A percentile compares a stretch with the other conserved stretches of the same genome.
These are phyloP conservation scores for Stromatinia cepivora DNA, from an alignment of 2,329 filamentous ascomycete species.

Conservation along the genomic window DNA sequence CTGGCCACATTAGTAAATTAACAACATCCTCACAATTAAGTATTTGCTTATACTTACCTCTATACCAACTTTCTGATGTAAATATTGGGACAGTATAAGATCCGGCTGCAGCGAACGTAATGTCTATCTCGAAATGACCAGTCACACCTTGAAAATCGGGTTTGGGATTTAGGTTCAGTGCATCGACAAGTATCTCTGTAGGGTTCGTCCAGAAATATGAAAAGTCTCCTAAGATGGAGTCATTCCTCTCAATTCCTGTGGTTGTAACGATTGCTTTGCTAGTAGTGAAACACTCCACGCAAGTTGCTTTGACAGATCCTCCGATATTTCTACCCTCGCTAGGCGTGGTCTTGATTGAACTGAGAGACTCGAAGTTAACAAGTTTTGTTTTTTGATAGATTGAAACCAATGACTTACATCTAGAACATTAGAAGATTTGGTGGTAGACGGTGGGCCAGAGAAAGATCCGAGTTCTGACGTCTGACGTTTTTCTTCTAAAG, in stretches of 20 bases:
- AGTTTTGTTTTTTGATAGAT: too few species aligned
- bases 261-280: slow-evolving; percentile 15
- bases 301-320: neutral
- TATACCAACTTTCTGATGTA: slow-evolving; percentile 20
- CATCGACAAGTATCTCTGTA: slow-evolving; percentile 18
- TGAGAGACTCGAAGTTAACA: neutral
- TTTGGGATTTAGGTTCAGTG: slow-evolving; percentile 23
- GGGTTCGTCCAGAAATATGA: slow-evolving; percentile 7
- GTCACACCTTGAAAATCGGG: slow-evolving; percentile 24
- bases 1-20: neutral
- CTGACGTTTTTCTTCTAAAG: neutral
- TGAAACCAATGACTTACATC: neutral
- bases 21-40: too few species aligned
- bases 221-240: neutral
- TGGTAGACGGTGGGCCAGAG: neutral
- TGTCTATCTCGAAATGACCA: slow-evolving; percentile 28
- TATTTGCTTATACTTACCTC: slow-evolving; percentile 1
- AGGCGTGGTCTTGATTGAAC: neutral
- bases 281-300: slow-evolving; percentile 18
- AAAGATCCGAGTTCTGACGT: neutral
- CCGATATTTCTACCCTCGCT: neutral
- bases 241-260: neutral
- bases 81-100: slow-evolving; percentile 25
- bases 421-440: neutral
- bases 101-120: slow-evolving; percentile 23